These are phyloP conservation scores for Colletotrichum trifolii DNA, from an alignment of 2,329 filamentous ascomycete genomes.

Conservation along the genomic window DNA sequence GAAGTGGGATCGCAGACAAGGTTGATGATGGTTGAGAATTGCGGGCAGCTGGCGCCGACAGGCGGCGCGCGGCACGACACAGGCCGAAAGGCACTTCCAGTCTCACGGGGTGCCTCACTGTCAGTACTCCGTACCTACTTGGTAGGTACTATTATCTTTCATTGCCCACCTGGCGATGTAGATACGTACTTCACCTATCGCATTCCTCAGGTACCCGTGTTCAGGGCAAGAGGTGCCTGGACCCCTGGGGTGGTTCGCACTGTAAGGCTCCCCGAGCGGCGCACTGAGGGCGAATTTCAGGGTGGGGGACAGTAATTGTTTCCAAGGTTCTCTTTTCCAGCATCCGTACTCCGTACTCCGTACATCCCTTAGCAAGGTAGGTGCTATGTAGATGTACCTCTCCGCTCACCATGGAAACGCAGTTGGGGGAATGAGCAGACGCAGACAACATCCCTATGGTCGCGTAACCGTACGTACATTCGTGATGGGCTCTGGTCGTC, in stretches of 20 bases:
- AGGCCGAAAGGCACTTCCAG: no score
- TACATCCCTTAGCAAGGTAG: no score
- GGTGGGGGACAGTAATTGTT: constrained; percentile 23
- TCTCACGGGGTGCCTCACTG: no score
- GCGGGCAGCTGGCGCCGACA: constrained; percentile 26
- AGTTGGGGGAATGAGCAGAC: background rate
- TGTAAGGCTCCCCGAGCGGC: constrained; percentile 28
- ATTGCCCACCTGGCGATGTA: background rate
- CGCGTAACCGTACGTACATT: no score
- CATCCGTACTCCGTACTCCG: no score
- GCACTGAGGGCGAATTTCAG: constrained; percentile 16
- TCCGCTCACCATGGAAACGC: constrained; percentile 32
- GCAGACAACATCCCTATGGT: background rate
- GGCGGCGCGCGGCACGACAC: background rate
- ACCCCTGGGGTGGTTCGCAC: constrained; percentile 26
- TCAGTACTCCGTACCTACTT: no score
- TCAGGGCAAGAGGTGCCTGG: background rate
- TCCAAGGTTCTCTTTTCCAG: background rate
- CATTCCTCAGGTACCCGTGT: no score
- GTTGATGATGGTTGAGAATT: constrained; percentile 30
- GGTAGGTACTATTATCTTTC: background rate
- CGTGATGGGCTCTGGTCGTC: constrained; percentile 13
- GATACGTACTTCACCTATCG: no score
- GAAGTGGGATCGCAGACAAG: constrained; percentile 4
- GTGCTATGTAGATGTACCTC: background rate